Evolutionary conservation across 495 filamentous ascomycete species (phyloP).

Genomic region (Neurospora sp.): DNA sequence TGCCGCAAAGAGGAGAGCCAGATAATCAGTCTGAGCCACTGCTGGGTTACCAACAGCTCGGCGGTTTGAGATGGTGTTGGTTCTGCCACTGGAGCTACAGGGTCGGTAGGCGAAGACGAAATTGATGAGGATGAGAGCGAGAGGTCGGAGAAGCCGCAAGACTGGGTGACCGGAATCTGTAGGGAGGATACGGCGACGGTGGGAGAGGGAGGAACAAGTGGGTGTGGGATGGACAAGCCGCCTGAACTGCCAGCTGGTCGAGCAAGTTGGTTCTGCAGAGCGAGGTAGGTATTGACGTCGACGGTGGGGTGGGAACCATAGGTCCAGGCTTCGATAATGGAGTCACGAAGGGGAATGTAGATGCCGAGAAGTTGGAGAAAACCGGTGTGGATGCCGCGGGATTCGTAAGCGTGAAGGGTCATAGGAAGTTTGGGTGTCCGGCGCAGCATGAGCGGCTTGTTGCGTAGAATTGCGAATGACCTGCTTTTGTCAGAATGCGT

Average conservation of each 20-base stretch:
- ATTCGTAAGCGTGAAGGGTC: constrained; percentile 37
- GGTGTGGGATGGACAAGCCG: constrained; percentile 30
- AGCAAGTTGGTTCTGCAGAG: constrained; percentile 29
- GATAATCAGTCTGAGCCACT: constrained; percentile 52
- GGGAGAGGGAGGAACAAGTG: constrained; percentile 29
- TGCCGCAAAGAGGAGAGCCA: constrained; percentile 52
- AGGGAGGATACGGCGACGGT: constrained; percentile 18
- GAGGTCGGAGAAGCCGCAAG: neutral
- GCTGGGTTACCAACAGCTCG: constrained; percentile 52
- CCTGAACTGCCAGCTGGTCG: constrained; percentile 12
- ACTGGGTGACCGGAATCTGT: neutral
- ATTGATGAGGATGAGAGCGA: neutral
- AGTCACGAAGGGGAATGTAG: constrained; percentile 27
- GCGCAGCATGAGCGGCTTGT: constrained; percentile 46
- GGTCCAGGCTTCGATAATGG: constrained; percentile 29
- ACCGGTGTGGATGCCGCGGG: constrained; percentile 38
- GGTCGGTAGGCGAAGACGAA: neutral
- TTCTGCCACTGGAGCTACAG: neutral
- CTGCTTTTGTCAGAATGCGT: neutral
- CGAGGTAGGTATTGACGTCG: constrained; percentile 34
- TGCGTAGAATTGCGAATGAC: constrained; percentile 34
- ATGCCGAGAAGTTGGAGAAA: constrained; percentile 47
- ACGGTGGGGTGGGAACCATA: constrained; percentile 18
- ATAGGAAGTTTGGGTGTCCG: constrained; percentile 35
- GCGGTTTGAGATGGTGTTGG: constrained; percentile 34